phyloP scores from a whole-genome alignment of 352 stramenopile species.

The Globisporangium nunn region DNA sequence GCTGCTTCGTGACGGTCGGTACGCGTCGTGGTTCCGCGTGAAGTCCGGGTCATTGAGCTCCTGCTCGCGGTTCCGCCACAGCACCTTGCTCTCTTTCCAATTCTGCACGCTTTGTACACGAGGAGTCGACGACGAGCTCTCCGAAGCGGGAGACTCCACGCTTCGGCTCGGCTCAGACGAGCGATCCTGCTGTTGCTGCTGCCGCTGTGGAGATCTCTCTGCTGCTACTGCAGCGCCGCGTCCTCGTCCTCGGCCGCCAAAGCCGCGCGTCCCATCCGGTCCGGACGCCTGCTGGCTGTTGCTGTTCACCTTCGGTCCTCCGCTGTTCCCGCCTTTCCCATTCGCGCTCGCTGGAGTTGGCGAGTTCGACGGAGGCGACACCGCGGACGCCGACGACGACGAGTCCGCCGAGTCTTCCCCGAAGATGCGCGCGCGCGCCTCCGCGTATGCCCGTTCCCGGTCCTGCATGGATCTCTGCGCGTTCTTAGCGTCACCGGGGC shows the following conservation, averaged over 20 bases:
- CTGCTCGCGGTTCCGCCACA: conserved; percentile 92
- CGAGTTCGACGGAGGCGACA: conserved; percentile 2
- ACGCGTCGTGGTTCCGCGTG: conserved; percentile 69
- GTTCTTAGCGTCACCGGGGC: conserved; percentile 29
- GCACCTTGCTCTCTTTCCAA: conserved; percentile 89
- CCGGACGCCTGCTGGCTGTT: conserved; percentile 41
- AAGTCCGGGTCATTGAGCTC: conserved; percentile 93
- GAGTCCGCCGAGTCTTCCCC: conserved; percentile 38
- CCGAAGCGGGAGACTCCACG: neutral
- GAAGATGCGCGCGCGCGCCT: conserved; percentile 93
- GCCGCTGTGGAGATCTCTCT: conserved; percentile 1
- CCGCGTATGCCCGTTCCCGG: conserved; percentile 91
- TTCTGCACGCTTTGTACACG: conserved; percentile 28
- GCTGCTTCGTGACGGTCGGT: conserved; percentile 26
- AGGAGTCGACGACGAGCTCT: neutral
- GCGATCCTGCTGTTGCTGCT: neutral
- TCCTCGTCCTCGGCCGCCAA: conserved; percentile 15
- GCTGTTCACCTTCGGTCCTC: conserved; percentile 6
- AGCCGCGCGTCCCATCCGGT: conserved; percentile 47
- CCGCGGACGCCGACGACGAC: conserved; percentile 15
- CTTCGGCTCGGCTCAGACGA: neutral
- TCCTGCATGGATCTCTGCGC: conserved; percentile 81
- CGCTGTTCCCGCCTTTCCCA: conserved; percentile 1
- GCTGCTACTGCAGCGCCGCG: neutral
- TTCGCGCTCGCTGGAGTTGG: conserved; percentile 3